A percentile compares a stretch with the other conserved stretches of the same genome.
Conservation (phyloP, 1,139 yeast genomes). For the Taphrina deformans region DNA sequence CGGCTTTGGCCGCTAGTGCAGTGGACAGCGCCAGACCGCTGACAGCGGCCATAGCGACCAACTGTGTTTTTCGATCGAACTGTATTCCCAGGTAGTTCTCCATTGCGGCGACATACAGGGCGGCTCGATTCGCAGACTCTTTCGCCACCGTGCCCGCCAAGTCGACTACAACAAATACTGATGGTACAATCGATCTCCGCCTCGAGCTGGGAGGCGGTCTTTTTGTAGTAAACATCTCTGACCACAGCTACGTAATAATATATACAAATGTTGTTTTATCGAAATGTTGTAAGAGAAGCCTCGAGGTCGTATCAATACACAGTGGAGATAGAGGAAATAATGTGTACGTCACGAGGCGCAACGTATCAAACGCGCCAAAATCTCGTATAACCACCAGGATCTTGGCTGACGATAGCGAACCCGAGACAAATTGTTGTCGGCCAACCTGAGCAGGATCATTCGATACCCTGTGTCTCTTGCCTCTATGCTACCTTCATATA, state of each 20-base stretch:
- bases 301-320: background rate
- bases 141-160: constrained; percentile 6
- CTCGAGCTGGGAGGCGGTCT: background rate
- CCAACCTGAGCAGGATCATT: no score
- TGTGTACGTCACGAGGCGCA: constrained; percentile 9
- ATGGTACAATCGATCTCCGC: background rate
- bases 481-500: no score
- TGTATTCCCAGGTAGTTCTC: background rate
- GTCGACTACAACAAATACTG: background rate
- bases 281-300: background rate
- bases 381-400: background rate
- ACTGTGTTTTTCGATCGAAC: background rate
- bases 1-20: constrained; percentile 15
- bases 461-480: no score
- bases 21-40: constrained; percentile 14
- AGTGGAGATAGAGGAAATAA: background rate
- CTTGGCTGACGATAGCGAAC: background rate
- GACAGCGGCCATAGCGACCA: constrained; percentile 17
- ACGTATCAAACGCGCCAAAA: background rate
- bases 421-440: no score
- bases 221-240: background rate
- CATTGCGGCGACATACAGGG: constrained; percentile 9
- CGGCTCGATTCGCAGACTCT: constrained; percentile 1
- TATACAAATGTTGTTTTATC: background rate
- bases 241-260: background rate